These are phyloP conservation scores for Aspergillus brunneoviolaceus DNA, from an alignment of 2,329 filamentous ascomycete genomes.

Conservation along the genomic window DNA sequence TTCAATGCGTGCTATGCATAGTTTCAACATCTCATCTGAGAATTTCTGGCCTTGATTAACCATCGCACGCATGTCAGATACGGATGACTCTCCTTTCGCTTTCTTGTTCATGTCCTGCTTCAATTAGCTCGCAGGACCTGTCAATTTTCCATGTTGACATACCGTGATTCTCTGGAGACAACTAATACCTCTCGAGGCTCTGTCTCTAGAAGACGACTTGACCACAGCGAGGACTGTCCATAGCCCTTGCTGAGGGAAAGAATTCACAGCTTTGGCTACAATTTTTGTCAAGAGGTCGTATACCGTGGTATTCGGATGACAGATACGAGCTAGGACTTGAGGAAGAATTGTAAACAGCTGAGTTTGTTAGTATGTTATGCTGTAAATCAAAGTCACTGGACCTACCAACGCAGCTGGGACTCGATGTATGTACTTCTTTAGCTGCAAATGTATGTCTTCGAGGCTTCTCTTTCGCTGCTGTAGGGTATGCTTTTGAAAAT, in stretches of 20 bases:
- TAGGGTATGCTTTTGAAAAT: slow-evolving; percentile 50
- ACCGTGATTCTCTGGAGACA: slow-evolving; percentile 45
- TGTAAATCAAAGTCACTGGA: not conserved
- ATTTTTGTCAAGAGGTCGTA: slow-evolving; percentile 75
- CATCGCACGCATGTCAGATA: slow-evolving; percentile 65
- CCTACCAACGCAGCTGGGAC: slow-evolving; percentile 48
- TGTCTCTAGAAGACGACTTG: slow-evolving; percentile 73
- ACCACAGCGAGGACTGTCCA: slow-evolving; percentile 89
- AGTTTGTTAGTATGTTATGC: slow-evolving; percentile 9
- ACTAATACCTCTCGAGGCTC: slow-evolving; percentile 55
- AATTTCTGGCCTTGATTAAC: slow-evolving; percentile 79
- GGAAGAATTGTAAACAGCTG: slow-evolving; percentile 67
- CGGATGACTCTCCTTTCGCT: slow-evolving; percentile 36
- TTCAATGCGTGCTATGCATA: slow-evolving; percentile 78
- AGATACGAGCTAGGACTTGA: slow-evolving; percentile 94
- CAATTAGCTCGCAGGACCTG: slow-evolving; percentile 12
- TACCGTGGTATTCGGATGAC: slow-evolving; percentile 75
- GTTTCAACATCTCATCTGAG: slow-evolving; percentile 74
- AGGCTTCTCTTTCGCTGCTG: slow-evolving; percentile 63
- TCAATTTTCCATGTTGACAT: slow-evolving; percentile 8
- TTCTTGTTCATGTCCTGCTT: slow-evolving; percentile 53
- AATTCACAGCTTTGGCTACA: slow-evolving; percentile 78
- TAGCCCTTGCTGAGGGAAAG: slow-evolving; percentile 85
- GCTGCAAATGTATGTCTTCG: slow-evolving; percentile 66
- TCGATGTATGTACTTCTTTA: slow-evolving; percentile 72